Percentiles rank a stretch among this genome's conserved stretches.
phyloP scores from a whole-genome alignment of 768 basidiomycete genomes.

The Pholiota conissans region DNA sequence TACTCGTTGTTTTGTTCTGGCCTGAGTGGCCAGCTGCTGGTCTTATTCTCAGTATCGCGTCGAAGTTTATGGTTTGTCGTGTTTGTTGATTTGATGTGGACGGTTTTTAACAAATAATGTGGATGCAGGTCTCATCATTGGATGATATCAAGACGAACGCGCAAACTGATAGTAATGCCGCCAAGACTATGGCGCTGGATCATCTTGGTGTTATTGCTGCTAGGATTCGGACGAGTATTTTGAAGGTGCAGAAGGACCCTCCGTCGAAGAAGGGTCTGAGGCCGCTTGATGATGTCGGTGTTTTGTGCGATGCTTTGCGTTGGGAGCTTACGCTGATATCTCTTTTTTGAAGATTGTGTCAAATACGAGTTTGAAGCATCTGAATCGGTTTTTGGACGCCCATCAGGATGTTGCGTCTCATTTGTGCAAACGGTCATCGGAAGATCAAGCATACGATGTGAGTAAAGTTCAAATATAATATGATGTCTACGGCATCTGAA shows the following conservation, averaged over 20 bases:
- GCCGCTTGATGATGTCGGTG: constrained; percentile 71
- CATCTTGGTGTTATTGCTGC: constrained; percentile 94
- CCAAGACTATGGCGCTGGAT: constrained; percentile 88
- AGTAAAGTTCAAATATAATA: constrained; percentile 20
- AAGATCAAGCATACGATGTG: constrained; percentile 83
- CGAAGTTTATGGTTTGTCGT: constrained; percentile 76
- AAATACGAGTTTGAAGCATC: constrained; percentile 43
- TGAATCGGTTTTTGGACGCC: constrained; percentile 58
- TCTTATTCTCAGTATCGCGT: constrained; percentile 75
- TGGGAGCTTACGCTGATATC: background rate
- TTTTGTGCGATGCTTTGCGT: background rate
- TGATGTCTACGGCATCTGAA: background rate
- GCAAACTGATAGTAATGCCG: constrained; percentile 76
- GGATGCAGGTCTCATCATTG: constrained; percentile 77
- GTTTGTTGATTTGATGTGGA: background rate
- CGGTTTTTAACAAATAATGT: background rate
- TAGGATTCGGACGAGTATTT: constrained; percentile 60
- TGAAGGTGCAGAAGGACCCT: constrained; percentile 43
- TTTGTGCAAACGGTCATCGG: constrained; percentile 67
- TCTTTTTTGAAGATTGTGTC: constrained; percentile 48
- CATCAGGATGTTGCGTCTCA: constrained; percentile 70
- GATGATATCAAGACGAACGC: constrained; percentile 76
- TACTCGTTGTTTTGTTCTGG: constrained; percentile 86
- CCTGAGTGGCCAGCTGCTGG: constrained; percentile 98
- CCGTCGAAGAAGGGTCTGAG: constrained; percentile 41